Evolutionary conservation across 1,284 basidiomycete genomes (phyloP).

Genomic region (Agaricales sp.): DNA sequence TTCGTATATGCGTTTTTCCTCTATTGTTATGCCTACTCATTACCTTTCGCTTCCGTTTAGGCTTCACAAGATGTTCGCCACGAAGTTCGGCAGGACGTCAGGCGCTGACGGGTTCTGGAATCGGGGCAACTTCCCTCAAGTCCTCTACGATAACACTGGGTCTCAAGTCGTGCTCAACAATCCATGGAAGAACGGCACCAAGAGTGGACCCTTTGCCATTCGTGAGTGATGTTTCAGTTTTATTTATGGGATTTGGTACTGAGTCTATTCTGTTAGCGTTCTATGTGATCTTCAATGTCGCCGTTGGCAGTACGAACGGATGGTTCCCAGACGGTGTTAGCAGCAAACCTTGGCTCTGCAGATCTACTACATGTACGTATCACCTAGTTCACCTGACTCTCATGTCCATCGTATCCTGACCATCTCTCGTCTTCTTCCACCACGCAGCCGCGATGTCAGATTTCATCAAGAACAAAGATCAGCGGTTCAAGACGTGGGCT

Average conservation of each 20-base stretch:
- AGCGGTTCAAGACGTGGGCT: slow-evolving; percentile 70
- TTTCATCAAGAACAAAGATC: slow-evolving; percentile 49
- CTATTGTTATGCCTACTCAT: background rate
- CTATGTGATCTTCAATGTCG: slow-evolving; percentile 74
- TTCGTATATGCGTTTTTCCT: background rate
- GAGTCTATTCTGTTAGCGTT: slow-evolving; percentile 40
- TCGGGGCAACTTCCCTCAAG: slow-evolving; percentile 64
- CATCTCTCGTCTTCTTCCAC: background rate
- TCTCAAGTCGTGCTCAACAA: slow-evolving; percentile 50
- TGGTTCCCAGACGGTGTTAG: slow-evolving; percentile 77
- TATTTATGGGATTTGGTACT: background rate
- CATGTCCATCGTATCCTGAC: slow-evolving; percentile 1
- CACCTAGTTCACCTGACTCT: background rate
- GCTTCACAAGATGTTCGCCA: slow-evolving; percentile 57
- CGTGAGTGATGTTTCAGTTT: slow-evolving; percentile 29
- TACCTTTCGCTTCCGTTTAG: background rate
- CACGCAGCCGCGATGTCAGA: slow-evolving; percentile 54
- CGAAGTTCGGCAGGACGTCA: slow-evolving; percentile 44
- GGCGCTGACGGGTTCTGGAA: slow-evolving; percentile 52
- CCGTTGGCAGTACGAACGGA: slow-evolving; percentile 77
- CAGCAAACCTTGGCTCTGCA: slow-evolving; percentile 74
- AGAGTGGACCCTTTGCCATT: slow-evolving; percentile 78
- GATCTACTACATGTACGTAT: slow-evolving; percentile 48
- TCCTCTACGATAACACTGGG: slow-evolving; percentile 61
- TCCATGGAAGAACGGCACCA: slow-evolving; percentile 54